Evolutionary conservation across 2,329 filamentous ascomycete genomes (phyloP).

Genomic region (Nemania bipapillata): DNA sequence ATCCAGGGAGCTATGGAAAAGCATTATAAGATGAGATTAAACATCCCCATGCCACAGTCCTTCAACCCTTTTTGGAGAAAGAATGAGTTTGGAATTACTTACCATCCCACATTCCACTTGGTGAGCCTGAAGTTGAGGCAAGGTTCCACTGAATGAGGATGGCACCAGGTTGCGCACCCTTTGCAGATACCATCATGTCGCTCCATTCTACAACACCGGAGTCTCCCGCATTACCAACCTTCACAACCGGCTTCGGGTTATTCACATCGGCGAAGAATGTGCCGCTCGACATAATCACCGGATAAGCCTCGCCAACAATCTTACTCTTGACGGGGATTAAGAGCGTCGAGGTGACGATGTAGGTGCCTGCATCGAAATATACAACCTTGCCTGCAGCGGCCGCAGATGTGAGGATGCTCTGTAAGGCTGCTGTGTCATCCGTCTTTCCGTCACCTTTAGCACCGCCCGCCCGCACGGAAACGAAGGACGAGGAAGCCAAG

Average conservation of each 20-base stretch:
- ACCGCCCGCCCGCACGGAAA: constrained; percentile 74
- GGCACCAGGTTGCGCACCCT: constrained; percentile 68
- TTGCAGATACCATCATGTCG: constrained; percentile 71
- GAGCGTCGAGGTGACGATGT: constrained; percentile 68
- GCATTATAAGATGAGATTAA: background rate
- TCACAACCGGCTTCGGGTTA: constrained; percentile 66
- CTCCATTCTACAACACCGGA: constrained; percentile 70
- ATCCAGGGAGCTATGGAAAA: background rate
- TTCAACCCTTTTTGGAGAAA: background rate
- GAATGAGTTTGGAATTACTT: background rate
- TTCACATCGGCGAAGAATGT: constrained; percentile 60
- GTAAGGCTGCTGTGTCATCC: constrained; percentile 80
- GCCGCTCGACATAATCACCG: constrained; percentile 65
- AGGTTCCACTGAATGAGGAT: constrained; percentile 75
- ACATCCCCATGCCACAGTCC: background rate
- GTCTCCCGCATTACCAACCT: constrained; percentile 67
- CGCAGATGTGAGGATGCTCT: constrained; percentile 69
- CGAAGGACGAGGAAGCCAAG: constrained; percentile 67
- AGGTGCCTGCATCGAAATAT: constrained; percentile 72
- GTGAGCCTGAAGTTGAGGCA: constrained; percentile 47
- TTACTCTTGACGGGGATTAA: constrained; percentile 61
- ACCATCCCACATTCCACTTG: constrained; percentile 75
- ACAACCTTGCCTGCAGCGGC: constrained; percentile 65
- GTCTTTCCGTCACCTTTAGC: constrained; percentile 78
- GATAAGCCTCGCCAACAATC: constrained; percentile 70